Evolutionary conservation across 352 stramenopile genomes (phyloP).

Genomic region (Elongisporangium senticosum): DNA sequence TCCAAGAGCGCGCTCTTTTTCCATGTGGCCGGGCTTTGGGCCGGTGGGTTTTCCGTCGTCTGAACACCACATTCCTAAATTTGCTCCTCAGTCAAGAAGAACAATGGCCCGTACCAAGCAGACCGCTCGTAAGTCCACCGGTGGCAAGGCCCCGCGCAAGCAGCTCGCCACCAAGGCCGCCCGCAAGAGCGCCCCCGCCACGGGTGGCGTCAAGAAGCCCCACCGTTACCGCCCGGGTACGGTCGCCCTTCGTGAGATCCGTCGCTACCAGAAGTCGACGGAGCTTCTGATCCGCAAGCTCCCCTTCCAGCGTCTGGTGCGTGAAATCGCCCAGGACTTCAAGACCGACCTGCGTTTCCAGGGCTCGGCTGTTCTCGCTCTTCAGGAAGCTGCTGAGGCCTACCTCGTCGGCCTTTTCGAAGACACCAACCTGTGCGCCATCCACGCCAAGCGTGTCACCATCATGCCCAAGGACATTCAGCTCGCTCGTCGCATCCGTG

Average conservation of each 20-base stretch:
- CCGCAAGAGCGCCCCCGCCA: slow-evolving; percentile 89
- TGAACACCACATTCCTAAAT: slow-evolving; percentile 39
- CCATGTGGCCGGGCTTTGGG: not conserved
- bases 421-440: slow-evolving; percentile 92
- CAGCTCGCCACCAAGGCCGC: slow-evolving; percentile 92
- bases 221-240: slow-evolving; percentile 83
- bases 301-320: slow-evolving; percentile 95
- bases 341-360: slow-evolving; percentile 90
- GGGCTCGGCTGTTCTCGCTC: slow-evolving; percentile 73
- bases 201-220: slow-evolving; percentile 92
- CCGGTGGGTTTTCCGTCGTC: not conserved
- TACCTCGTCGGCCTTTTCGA: slow-evolving; percentile 82
- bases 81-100: slow-evolving; percentile 36
- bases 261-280: slow-evolving; percentile 94
- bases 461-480: slow-evolving; percentile 96
- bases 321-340: slow-evolving; percentile 87
- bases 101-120: slow-evolving; percentile 95
- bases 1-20: not conserved
- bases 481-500: slow-evolving; percentile 89
- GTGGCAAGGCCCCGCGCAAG: slow-evolving; percentile 93
- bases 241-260: slow-evolving; percentile 95
- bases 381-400: slow-evolving; percentile 86
- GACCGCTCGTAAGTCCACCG: slow-evolving; percentile 93
- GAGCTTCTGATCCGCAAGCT: slow-evolving; percentile 96
- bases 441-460: slow-evolving; percentile 92